These are phyloP conservation scores for Fallopia convolvulus DNA, from an alignment of 148 eudicot species.

Conservation along the genomic window DNA sequence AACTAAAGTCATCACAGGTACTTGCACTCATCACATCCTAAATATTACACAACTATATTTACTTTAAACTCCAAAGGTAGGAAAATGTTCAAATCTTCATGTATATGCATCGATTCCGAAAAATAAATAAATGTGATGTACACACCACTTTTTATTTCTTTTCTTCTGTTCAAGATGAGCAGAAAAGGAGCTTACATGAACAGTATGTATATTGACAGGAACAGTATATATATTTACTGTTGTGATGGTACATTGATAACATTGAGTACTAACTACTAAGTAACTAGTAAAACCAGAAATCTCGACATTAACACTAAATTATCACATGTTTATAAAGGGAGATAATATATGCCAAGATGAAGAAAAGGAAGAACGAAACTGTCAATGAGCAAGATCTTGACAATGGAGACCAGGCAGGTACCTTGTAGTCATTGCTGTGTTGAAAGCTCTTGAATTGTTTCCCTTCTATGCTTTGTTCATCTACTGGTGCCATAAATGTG, in stretches of 20 bases:
- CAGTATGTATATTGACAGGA: neutral
- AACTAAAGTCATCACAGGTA: conserved; percentile 6
- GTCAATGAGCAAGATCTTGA: conserved; percentile 37
- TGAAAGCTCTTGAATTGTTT: conserved; percentile 18
- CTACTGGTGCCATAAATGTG: conserved; percentile 32
- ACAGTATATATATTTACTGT: neutral
- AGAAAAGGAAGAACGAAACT: conserved; percentile 31
- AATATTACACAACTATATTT: too few relatives aligned
- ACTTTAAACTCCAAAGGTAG: too few relatives aligned
- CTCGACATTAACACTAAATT: conserved; percentile 6
- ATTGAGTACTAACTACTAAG: neutral
- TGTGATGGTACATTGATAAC: neutral
- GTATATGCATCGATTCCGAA: neutral
- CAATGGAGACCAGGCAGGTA: conserved; percentile 47
- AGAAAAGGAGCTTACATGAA: neutral
- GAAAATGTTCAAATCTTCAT: neutral
- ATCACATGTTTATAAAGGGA: conserved; percentile 17
- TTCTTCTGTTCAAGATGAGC: neutral
- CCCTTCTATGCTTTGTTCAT: conserved; percentile 19
- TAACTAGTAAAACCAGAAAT: neutral
- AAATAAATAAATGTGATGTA: neutral
- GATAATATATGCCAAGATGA: conserved; percentile 33
- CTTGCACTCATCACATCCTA: neutral
- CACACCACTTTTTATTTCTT: neutral
- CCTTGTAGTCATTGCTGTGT: conserved; percentile 45